Evolutionary conservation across 2,329 filamentous ascomycete species (phyloP).

Genomic region (Fusarium citri): DNA sequence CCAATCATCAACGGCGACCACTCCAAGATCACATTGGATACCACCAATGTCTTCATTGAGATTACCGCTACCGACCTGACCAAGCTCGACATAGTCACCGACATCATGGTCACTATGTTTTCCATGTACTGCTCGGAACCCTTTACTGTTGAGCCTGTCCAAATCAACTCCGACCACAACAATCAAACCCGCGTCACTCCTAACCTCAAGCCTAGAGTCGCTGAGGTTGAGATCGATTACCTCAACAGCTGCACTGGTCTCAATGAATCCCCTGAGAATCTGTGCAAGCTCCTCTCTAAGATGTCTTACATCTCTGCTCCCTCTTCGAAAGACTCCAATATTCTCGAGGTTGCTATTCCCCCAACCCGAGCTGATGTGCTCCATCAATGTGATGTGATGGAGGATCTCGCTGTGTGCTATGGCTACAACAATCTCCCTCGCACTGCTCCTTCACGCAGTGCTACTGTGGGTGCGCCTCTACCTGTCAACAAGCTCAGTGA

Average conservation of each 20-base stretch:
- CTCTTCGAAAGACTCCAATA: constrained; percentile 73
- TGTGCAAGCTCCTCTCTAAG: constrained; percentile 83
- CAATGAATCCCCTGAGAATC: constrained; percentile 75
- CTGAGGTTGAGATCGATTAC: constrained; percentile 89
- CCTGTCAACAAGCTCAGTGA: constrained; percentile 95
- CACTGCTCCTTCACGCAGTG: constrained; percentile 85
- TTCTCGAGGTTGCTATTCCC: constrained; percentile 85
- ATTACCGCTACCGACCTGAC: constrained; percentile 96
- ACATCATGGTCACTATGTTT: constrained; percentile 98
- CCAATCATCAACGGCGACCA: constrained; percentile 98
- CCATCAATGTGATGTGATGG: constrained; percentile 98
- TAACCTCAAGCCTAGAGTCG: constrained; percentile 78
- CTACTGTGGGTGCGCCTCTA: constrained; percentile 86
- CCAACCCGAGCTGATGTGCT: constrained; percentile 93
- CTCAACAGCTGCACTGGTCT: constrained; percentile 94
- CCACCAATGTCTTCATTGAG: constrained; percentile 95
- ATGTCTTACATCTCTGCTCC: constrained; percentile 90
- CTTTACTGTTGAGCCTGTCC: constrained; percentile 93
- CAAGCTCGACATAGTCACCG: constrained; percentile 94
- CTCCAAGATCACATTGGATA: constrained; percentile 93
- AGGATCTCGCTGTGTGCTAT: constrained; percentile 95
- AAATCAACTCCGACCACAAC: constrained; percentile 94
- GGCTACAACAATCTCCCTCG: constrained; percentile 97
- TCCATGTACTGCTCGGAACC: constrained; percentile 87
- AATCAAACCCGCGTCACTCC: constrained; percentile 83